A percentile compares a stretch with the other conserved stretches of the same genome.
These are phyloP conservation scores for Malus orientalis DNA, from an alignment of 306 rosid species.

Conservation along the genomic window DNA sequence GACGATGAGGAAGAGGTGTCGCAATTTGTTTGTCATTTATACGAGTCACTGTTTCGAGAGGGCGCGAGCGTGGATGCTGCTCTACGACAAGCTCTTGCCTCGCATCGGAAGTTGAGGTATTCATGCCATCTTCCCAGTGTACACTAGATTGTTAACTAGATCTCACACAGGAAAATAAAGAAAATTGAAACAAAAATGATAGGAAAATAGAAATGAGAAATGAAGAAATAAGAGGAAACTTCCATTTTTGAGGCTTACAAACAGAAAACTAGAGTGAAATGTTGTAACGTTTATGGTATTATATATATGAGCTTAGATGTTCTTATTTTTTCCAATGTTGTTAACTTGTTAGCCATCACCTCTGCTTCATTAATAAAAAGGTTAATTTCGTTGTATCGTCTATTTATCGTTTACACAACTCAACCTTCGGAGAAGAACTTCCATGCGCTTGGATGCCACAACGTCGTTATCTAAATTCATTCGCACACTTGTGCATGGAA, in stretches of 20 bases:
- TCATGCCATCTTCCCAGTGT: conserved; percentile 68
- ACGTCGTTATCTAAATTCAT: neutral
- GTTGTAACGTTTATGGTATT: conserved; percentile 5
- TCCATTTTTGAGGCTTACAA: conserved; percentile 57
- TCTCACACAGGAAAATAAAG: conserved; percentile 6
- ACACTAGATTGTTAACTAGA: conserved; percentile 30
- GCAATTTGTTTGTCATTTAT: conserved; percentile 64
- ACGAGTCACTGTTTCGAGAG: conserved; percentile 76
- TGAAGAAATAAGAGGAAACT: conserved; percentile 21
- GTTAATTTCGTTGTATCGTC: neutral
- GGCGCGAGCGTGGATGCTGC: conserved; percentile 64
- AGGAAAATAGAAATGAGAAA: neutral
- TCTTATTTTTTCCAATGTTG: neutral
- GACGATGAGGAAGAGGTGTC: conserved; percentile 81
- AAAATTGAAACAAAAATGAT: neutral
- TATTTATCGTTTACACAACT: neutral
- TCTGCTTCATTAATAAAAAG: no score
- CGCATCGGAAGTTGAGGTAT: conserved; percentile 75
- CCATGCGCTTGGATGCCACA: neutral
- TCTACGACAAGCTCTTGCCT: conserved; percentile 70
- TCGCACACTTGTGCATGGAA: no score
- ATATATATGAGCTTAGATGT: neutral
- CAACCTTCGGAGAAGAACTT: neutral
- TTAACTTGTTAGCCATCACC: no score
- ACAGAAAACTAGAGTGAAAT: neutral